Base-by-base conservation (phyloP, 2,329 filamentous ascomycete genomes). In the Aureobasidium mangrovei region DNA sequence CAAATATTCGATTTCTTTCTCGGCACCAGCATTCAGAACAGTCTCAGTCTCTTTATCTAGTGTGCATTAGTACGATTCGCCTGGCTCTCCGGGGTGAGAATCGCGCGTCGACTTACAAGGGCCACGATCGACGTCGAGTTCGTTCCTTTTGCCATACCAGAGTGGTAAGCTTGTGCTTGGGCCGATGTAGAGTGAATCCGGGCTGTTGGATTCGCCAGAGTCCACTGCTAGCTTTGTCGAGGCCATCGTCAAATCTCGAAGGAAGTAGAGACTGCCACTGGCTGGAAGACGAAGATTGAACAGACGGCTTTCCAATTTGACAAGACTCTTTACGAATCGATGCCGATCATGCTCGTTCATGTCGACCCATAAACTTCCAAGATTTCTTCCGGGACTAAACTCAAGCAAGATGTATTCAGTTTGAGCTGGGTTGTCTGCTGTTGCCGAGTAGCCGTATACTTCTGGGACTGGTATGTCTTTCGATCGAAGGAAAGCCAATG, bases 251-350 rank as follows among this genome's bases (percentile, higher is more conserved):
- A 66, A 35, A 40, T 67, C 64, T 55, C 59, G 45, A 62, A 69
- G 56, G 66, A 64, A 62, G 48, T 67, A 70, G 7, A 70, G 36
- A 55, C 67, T 69, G 26, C 66, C 66, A 42, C 61, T 66, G 31
- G 67, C 66, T n/a, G 61, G 63, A 44, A 70, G 59, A 24, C 9
- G 26, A 38, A 69, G 57, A 35, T 54, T 44, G 38, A 64, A 64
- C 3, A 69, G 48, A 47, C 54, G 57, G 31, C 54, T 53, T 51
- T 70, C 67, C 24, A 67, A 41, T 39, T 67, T 58, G 1, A 67
- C 65, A 3, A 69, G 57, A 51, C 60, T 61, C 9, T 32, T 56
- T 29, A 66, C 56, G 9, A 68, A 58, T 18, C 53, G 58, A 41
- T 58, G 60, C 36, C 61, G 61, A 46, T 61, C 61, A 29, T 62